Base-by-base conservation (phyloP, 2,329 filamentous ascomycete species). In the Atkinsonella texensis region DNA sequence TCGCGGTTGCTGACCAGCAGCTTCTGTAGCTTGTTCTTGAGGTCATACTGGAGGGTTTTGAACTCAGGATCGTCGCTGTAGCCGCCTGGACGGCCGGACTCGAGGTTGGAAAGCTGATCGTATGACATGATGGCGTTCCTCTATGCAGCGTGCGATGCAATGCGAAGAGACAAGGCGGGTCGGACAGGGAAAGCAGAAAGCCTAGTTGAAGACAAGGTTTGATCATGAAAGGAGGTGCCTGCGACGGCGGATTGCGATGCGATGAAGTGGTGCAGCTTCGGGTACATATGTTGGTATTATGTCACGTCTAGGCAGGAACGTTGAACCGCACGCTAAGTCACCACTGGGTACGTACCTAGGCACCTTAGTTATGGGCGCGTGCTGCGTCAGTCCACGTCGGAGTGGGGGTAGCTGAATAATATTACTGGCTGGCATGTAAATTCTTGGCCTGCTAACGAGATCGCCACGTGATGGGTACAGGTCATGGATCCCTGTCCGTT, bases 51-150 rank as follows among this genome's bases (percentile, higher is more conserved):
- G 60, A 95, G 80, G 53, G 80, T 77, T 63, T 88, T 80, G 76
- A 97, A 98, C 57, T 89, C 89, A 49, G 93, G 93, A 66, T 97
- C 89, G 71, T 98, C 93, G 63, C 80, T 77, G 71, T 95, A 98
- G 64, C 86, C 85, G 66, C 85, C 82, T 54, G 81, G 75, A 57
- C 82, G 79, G 56, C 87, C 75, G 58, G 90, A 83, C 74, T 97
- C 91, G 59, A 96, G 76, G 55, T 81, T 85, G 52, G 86, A 86
- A 56, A 93, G 79, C 60, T 88, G 87, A 66, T 95, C 87, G 71
- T 93, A 97, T 17, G 91, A 95, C 91, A 97, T 97, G 56, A 13
- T 46, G 48, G 41, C 42, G 32, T 12, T 13, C 46, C 35, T 32
- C 45, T 44, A 48, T 17, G 18, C n/a, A 18, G 43, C 28, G 11